phyloP scores from a whole-genome alignment of 2,329 filamentous ascomycete species.

The Tolypocladium capitatum region DNA sequence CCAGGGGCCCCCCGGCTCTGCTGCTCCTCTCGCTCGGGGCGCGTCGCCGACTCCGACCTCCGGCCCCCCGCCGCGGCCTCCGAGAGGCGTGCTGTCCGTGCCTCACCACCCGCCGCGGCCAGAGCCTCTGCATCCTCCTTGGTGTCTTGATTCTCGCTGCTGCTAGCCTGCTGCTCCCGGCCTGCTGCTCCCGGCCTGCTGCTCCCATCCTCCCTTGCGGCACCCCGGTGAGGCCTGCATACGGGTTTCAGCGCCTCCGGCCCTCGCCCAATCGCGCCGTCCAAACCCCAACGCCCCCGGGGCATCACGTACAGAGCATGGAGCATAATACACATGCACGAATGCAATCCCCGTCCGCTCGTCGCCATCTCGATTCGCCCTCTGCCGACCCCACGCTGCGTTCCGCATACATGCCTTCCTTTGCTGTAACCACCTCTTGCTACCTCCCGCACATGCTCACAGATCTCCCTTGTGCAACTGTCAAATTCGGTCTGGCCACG shows the following conservation, averaged over 20 bases:
- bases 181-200: background rate
- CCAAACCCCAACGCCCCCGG: background rate
- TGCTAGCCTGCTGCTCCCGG: background rate
- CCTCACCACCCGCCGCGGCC: background rate
- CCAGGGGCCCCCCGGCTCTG: background rate
- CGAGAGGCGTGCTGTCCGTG: background rate
- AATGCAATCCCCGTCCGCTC: background rate
- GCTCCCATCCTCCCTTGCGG: background rate
- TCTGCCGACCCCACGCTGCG: background rate
- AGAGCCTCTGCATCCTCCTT: background rate
- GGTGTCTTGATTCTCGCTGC: background rate
- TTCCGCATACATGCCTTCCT: background rate
- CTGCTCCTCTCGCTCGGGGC: background rate
- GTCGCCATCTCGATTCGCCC: background rate
- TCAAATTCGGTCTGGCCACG: constrained; percentile 13
- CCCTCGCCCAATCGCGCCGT: background rate
- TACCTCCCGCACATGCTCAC: background rate
- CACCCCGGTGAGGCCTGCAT: background rate
- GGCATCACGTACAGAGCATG: background rate
- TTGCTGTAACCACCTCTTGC: background rate
- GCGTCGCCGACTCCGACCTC: background rate
- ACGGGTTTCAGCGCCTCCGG: background rate
- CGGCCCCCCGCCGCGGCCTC: background rate
- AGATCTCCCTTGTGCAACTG: background rate
- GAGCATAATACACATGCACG: background rate